Evolutionary conservation across 805 yeast genomes (phyloP), one percentile per base, ranked within the genome.

Genomic region (Myxozyma neglecta): DNA sequence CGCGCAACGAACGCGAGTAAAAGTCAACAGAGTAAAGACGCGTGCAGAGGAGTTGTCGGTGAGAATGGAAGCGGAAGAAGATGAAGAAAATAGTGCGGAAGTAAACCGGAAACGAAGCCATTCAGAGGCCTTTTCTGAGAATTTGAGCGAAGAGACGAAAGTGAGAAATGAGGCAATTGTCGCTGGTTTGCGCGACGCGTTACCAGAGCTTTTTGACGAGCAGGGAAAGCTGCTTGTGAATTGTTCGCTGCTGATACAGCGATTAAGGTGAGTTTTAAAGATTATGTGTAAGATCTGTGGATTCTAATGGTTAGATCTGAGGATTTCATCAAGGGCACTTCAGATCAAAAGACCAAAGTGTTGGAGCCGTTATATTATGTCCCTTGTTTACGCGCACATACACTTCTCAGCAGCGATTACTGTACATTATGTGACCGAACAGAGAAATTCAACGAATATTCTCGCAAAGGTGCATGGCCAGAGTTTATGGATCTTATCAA

Each of bases 1-100:
- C 46, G 55, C 55, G 55, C 18, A n/a, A 29, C 29, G 9, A 35
- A 51, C 55, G 55, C 55, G 55, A 40, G 46, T 7, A 2, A 8
- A 9, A 11, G 40, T 6, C 53, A 36, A 32, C 10, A 24, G 29
- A 24, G 2, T 24, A 5, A 24, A 24, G 29, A 24, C 29, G 29
- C 29, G 29, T 24, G 29, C 29, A 5, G 29, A 24, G 5, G 5
- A 24, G 29, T 24, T 24, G 29, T 24, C 5, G 29, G 29, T 24
- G 29, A 24, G 29, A 24, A 24, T 24, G 29, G 29, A 24, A 24
- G 29, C 29, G 29, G 29, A 24, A 24, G 29, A 24, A 24, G 29
- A 24, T 24, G 29, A 24, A 24, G 29, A 24, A 24, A 24, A 24
- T 5, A 24, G 29, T 24, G 29, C 29, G 29, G 29, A 24, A 24